These are phyloP conservation scores for Mycena rosella DNA, from an alignment of 768 basidiomycete genomes.

Conservation along the genomic window DNA sequence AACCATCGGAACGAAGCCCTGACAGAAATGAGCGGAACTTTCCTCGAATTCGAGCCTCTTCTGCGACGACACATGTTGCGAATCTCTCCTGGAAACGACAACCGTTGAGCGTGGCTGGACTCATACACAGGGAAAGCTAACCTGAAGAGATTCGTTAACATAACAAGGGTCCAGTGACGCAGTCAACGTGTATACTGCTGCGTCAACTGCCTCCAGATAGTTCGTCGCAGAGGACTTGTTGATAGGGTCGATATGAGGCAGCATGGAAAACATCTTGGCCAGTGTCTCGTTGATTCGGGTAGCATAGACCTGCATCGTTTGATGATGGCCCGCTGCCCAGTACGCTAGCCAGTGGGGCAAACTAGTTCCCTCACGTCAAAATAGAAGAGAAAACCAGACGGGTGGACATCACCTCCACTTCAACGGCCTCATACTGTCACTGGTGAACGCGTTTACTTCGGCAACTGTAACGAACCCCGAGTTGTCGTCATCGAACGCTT, in stretches of 20 bases:
- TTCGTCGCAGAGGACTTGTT: slow-evolving; percentile 20
- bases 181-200: background rate
- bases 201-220: slow-evolving; percentile 18
- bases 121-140: background rate
- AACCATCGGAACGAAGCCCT: background rate
- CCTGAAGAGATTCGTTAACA: slow-evolving; percentile 14
- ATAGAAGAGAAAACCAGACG: background rate
- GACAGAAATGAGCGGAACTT: background rate
- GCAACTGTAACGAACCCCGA: slow-evolving; percentile 49
- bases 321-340: slow-evolving; percentile 37
- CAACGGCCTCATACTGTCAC: slow-evolving; percentile 39
- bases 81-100: slow-evolving; percentile 21
- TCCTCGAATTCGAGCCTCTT: slow-evolving; percentile 29
- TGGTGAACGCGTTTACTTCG: slow-evolving; percentile 48
- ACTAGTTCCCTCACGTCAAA: slow-evolving; percentile 33
- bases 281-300: slow-evolving; percentile 34
- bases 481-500: slow-evolving; percentile 53
- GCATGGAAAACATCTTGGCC: slow-evolving; percentile 36
- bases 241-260: slow-evolving; percentile 12
- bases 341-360: slow-evolving; percentile 48
- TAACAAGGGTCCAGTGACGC: slow-evolving; percentile 6
- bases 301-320: slow-evolving; percentile 11
- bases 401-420: slow-evolving; percentile 50
- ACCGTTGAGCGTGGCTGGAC: no score
- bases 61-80: slow-evolving; percentile 10